Percentiles rank a stretch among this genome's conserved stretches.
These are phyloP conservation scores for Ascochyta pisi DNA, from an alignment of 2,329 filamentous ascomycete species.

Conservation along the genomic window DNA sequence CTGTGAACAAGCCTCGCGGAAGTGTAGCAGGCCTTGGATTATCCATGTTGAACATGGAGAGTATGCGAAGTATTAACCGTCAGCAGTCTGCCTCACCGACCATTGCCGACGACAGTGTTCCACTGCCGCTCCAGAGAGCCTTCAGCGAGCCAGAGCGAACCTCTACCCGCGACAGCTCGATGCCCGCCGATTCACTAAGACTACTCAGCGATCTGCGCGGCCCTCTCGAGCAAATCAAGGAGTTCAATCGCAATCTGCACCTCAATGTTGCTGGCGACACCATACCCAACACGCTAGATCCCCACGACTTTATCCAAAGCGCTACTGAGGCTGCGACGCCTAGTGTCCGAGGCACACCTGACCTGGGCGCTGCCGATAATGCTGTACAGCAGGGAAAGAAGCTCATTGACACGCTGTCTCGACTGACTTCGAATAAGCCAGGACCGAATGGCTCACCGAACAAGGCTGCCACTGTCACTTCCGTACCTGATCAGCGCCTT, in stretches of 20 bases:
- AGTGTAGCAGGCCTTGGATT: constrained; percentile 41
- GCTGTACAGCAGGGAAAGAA: constrained; percentile 46
- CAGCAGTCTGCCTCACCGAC: constrained; percentile 43
- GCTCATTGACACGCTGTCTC: constrained; percentile 40
- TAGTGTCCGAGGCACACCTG: constrained; percentile 52
- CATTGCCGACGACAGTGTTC: constrained; percentile 34
- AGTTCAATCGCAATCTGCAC: constrained; percentile 43
- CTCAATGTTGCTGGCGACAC: constrained; percentile 44
- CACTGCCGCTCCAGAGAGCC: constrained; percentile 18
- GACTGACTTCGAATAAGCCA: constrained; percentile 33
- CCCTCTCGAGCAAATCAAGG: constrained; percentile 34
- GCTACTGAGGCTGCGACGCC: constrained; percentile 58
- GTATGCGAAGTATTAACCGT: constrained; percentile 29
- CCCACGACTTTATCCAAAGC: constrained; percentile 52
- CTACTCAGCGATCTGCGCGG: constrained; percentile 26
- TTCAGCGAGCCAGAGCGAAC: constrained; percentile 27
- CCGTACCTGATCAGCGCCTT: constrained; percentile 30
- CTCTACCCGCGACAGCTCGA: constrained; percentile 30
- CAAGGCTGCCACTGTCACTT: constrained; percentile 25
- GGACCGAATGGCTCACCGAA: constrained; percentile 22
- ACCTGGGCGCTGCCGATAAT: constrained; percentile 44
- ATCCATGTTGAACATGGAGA: constrained; percentile 40
- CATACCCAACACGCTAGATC: constrained; percentile 46
- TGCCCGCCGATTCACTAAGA: constrained; percentile 22
- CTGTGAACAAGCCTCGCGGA: constrained; percentile 30